Percentiles rank a stretch among this genome's conserved stretches.
Conservation (phyloP, 495 filamentous ascomycete genomes). For the Corynascus novoguineensis region DNA sequence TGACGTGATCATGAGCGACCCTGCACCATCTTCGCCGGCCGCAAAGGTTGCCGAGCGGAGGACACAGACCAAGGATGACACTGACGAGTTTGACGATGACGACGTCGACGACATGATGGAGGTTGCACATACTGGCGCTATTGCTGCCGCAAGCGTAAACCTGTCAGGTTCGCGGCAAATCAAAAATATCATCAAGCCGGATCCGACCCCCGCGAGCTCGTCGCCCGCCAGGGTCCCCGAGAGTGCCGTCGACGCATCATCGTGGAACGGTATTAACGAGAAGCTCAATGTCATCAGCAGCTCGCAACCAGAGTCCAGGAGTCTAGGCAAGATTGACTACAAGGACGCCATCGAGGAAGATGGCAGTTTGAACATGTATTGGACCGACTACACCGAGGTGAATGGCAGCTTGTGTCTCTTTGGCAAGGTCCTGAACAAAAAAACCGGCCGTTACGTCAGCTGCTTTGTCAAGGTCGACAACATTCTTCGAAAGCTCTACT, state of each 20-base stretch:
- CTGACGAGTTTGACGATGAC: slow-evolving; percentile 42
- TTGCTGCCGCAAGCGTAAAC: slow-evolving; percentile 68
- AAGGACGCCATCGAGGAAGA: slow-evolving; percentile 83
- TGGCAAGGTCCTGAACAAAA: slow-evolving; percentile 92
- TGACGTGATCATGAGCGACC: slow-evolving; percentile 73
- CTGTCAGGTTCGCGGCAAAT: slow-evolving; percentile 76
- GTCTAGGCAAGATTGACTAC: slow-evolving; percentile 71
- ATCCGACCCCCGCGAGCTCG: slow-evolving; percentile 63
- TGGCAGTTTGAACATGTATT: slow-evolving; percentile 89
- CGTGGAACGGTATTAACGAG: slow-evolving; percentile 82
- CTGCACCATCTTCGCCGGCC: slow-evolving; percentile 78
- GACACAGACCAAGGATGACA: slow-evolving; percentile 56
- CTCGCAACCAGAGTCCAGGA: slow-evolving; percentile 51
- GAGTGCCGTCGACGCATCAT: slow-evolving; percentile 63
- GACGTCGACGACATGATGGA: slow-evolving; percentile 83
- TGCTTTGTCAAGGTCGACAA: slow-evolving; percentile 97
- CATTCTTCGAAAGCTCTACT: slow-evolving; percentile 85
- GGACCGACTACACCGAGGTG: slow-evolving; percentile 93
- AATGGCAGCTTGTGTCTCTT: slow-evolving; percentile 90
- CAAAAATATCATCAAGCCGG: slow-evolving; percentile 65
- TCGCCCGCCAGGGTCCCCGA: slow-evolving; percentile 61
- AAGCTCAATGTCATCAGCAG: slow-evolving; percentile 78
- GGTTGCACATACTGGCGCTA: slow-evolving; percentile 67
- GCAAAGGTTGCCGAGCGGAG: slow-evolving; percentile 75
- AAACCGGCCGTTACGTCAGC: slow-evolving; percentile 69